Conservation (phyloP, 768 basidiomycete species). For the Serpula lacrymans region DNA sequence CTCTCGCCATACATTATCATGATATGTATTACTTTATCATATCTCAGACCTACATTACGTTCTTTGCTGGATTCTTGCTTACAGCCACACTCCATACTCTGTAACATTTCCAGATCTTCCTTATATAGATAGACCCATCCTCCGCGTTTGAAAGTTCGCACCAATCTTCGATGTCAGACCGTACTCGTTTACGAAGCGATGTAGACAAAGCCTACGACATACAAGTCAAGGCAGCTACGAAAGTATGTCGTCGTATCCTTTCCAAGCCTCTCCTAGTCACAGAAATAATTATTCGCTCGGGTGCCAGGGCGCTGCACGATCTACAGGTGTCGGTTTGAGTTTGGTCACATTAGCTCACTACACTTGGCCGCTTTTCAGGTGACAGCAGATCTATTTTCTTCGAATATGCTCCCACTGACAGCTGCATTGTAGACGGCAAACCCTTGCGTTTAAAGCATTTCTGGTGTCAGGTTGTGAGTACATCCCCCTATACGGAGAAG, state of each 20-base stretch:
- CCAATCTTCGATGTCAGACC: constrained; percentile 21
- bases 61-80: background rate
- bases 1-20: no score
- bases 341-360: constrained; percentile 60
- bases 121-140: background rate
- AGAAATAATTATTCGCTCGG: constrained; percentile 7
- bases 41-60: no score
- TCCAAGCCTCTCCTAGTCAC: background rate
- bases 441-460: constrained; percentile 78
- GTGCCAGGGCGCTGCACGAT: constrained; percentile 50
- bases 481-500: background rate
- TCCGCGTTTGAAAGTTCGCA: background rate
- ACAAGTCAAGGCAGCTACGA: constrained; percentile 55
- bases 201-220: constrained; percentile 56
- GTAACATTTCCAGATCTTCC: background rate
- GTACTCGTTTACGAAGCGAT: constrained; percentile 47
- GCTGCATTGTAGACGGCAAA: constrained; percentile 57
- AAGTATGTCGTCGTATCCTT: constrained; percentile 36
- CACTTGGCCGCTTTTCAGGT: constrained; percentile 75
- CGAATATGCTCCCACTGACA: constrained; percentile 2
- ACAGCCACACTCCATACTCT: background rate
- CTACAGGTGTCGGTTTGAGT: constrained; percentile 55
- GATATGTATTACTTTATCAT: no score
- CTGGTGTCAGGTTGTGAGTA: constrained; percentile 66
- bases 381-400: constrained; percentile 12